Percentiles rank a stretch among this genome's conserved stretches.
phyloP scores from a whole-genome alignment of 2,329 filamentous ascomycete species.

The Cercospora zeae-maydis region DNA sequence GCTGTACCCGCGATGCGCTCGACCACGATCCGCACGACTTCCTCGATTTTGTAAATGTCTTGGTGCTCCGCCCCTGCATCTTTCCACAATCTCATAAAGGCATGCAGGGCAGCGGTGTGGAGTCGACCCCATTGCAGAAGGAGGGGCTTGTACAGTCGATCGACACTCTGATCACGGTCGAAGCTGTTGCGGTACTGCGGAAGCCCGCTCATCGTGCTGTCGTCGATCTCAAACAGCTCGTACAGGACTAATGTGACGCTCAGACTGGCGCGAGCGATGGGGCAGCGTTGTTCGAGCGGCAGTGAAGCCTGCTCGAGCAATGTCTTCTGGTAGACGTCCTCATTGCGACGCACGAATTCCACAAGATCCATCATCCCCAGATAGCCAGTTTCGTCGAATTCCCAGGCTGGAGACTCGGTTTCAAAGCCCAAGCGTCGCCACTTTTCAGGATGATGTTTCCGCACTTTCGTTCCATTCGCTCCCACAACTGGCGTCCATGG shows the following conservation, averaged over 20 bases:
- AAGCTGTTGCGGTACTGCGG: slow-evolving; percentile 18
- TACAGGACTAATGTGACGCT: slow-evolving; percentile 84
- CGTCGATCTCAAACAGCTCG: slow-evolving; percentile 90
- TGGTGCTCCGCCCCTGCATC: slow-evolving; percentile 76
- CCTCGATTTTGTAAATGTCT: slow-evolving; percentile 90
- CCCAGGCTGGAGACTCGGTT: slow-evolving; percentile 77
- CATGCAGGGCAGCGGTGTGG: slow-evolving; percentile 78
- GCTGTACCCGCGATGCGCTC: slow-evolving; percentile 86
- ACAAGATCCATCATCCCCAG: slow-evolving; percentile 96
- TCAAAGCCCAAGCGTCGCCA: slow-evolving; percentile 92
- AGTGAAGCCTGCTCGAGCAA: slow-evolving; percentile 81
- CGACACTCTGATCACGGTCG: slow-evolving; percentile 55
- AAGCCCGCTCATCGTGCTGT: slow-evolving; percentile 22
- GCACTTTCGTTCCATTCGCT: slow-evolving; percentile 36
- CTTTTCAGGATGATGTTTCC: slow-evolving; percentile 79
- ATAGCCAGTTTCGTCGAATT: slow-evolving; percentile 83
- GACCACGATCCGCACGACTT: slow-evolving; percentile 82
- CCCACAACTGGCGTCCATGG: slow-evolving; percentile 55
- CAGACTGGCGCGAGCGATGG: slow-evolving; percentile 80
- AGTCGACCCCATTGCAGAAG: slow-evolving; percentile 90
- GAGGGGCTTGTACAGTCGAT: slow-evolving; percentile 80
- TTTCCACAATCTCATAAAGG: slow-evolving; percentile 92
- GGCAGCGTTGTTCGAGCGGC: slow-evolving; percentile 70
- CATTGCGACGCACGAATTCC: slow-evolving; percentile 87
- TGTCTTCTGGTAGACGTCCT: slow-evolving; percentile 88